Evolutionary conservation across 345 rosid genomes (phyloP), one percentile per base, ranked within the genome.

Genomic region (Salix arbutifolia): DNA sequence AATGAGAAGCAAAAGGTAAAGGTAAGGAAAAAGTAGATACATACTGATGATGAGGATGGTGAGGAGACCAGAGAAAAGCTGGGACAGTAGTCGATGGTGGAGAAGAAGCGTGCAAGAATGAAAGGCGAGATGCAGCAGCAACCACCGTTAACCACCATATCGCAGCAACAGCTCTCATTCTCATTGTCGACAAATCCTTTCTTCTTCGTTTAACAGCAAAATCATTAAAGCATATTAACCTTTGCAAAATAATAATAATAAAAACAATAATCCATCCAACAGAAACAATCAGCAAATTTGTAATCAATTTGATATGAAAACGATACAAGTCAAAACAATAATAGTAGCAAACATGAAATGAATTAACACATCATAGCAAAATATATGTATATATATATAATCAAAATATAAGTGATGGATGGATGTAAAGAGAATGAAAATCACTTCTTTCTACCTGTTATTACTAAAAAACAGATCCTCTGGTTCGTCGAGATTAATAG

Each of bases 21-120:
- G 66, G 3, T 2, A 65, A 72, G 17, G 61, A 65, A 74, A 42
- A 53, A 46, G 18, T 46, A 52, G 60, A 19, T 17, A 69, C 83
- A 33, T 81, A 85, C 91, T 60, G 68, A 56, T 76, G 60, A 42
- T 48, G 68, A 56, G 75, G 60, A 42, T 44, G 76, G 82, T 83
- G 91, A 48, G 93, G 89, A 76, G 96, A 91, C 98, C 98, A 96
- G 18, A 96, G 82, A 75, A 93, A 88, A 76, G 97, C 98, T 28
- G 98, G 94, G 33, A 83, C 90, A 3, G 93, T 85, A 16, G 88
- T 53, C 23, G 61, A 21, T 3, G 61, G 11, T 6, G 26, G 75
- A 26, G 86, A 83, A 18, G 79, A 85, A 53, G 89, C 87, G 37
- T 81, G 76, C 46, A 85, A 82, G 6, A 72, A 67, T 23, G 85